These are phyloP conservation scores for Fraxinus pennsylvanica DNA, from an alignment of 257 asterid genomes.

Conservation along the genomic window DNA sequence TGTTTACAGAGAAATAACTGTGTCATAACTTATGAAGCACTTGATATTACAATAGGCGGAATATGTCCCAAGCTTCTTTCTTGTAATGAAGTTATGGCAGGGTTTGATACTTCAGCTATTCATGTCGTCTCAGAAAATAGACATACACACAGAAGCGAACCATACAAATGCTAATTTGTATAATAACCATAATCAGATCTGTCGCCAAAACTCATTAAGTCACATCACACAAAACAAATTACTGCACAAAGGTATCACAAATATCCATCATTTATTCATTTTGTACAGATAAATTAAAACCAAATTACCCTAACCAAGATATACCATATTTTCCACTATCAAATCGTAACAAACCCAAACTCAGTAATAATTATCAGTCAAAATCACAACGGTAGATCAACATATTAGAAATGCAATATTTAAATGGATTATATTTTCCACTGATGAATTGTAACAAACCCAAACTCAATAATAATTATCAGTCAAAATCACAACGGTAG, in stretches of 20 bases:
- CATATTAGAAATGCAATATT: neutral
- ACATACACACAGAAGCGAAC: neutral
- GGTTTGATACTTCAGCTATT: neutral
- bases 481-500: neutral
- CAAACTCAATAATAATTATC: neutral
- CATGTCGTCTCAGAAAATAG: neutral
- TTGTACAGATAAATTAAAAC: neutral
- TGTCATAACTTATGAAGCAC: neutral
- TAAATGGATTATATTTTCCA: neutral
- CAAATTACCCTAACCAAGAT: neutral
- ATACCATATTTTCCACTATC: neutral
- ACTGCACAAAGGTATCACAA: neutral
- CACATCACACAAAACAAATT: neutral
- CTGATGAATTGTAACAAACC: neutral
- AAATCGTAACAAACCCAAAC: neutral
- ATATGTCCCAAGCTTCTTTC: neutral
- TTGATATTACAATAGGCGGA: neutral
- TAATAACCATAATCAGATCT: neutral
- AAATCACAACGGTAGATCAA: neutral
- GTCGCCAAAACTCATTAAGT: neutral
- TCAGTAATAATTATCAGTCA: neutral
- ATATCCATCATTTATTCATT: neutral
- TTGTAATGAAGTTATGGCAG: neutral
- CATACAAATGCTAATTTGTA: neutral
- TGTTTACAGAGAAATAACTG: neutral